A percentile compares a stretch with the other conserved stretches of the same genome.
Evolutionary conservation across 2,329 filamentous ascomycete genomes (phyloP).

Genomic region (Phoma herbarum): DNA sequence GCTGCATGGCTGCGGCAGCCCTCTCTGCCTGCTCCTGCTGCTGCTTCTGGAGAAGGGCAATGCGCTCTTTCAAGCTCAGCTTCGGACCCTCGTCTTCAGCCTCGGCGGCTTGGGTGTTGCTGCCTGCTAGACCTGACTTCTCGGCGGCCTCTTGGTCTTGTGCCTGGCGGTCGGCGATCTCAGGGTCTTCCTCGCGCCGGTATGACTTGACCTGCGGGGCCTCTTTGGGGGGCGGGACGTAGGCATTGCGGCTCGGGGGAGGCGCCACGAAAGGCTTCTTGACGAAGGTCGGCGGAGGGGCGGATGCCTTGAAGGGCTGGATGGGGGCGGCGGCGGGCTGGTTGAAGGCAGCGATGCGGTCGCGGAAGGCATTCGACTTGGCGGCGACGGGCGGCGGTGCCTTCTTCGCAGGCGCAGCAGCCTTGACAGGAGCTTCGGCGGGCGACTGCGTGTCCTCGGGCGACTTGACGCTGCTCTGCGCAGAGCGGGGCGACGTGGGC

Average conservation of each 20-base stretch:
- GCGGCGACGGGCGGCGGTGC: constrained; percentile 74
- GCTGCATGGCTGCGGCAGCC: constrained; percentile 77
- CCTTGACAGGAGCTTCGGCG: constrained; percentile 52
- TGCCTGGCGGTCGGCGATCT: constrained; percentile 67
- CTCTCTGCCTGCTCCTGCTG: constrained; percentile 88
- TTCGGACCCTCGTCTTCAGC: constrained; percentile 82
- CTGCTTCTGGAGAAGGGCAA: constrained; percentile 91
- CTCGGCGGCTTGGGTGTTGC: constrained; percentile 51
- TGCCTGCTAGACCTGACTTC: constrained; percentile 68
- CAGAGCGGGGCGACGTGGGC: constrained; percentile 41
- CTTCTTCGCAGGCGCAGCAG: constrained; percentile 57
- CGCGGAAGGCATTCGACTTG: constrained; percentile 90
- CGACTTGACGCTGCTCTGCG: constrained; percentile 34
- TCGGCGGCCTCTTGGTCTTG: constrained; percentile 74
- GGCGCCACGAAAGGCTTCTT: constrained; percentile 98
- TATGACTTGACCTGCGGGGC: constrained; percentile 78
- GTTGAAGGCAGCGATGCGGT: constrained; percentile 97
- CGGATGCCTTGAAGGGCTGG: constrained; percentile 82
- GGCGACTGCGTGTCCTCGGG: constrained; percentile 30
- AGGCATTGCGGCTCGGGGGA: constrained; percentile 91
- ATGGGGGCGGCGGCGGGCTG: constrained; percentile 84
- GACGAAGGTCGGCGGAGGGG: constrained; percentile 74
- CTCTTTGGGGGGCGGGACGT: constrained; percentile 82
- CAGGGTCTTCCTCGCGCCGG: constrained; percentile 84
- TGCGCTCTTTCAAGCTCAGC: constrained; percentile 92